Base-by-base conservation (phyloP, 1,284 basidiomycete species). In the Melampsora occidentalis region DNA sequence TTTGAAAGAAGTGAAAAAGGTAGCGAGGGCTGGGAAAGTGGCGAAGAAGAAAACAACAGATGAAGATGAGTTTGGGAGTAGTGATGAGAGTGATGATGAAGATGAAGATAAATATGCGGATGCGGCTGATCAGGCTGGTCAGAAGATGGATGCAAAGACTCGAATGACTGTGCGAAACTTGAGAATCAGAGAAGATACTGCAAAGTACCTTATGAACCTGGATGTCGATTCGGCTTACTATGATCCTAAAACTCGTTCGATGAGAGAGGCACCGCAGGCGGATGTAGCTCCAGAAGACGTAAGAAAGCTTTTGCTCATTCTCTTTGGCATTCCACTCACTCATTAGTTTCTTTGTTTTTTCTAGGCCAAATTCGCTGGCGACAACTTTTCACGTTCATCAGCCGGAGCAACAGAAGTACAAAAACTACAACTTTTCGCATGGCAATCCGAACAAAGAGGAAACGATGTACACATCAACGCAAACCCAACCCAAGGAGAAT, bases 211-310 rank as follows among this genome's bases (percentile, higher is more conserved):
- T 80, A 91, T 97, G 85, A 99, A 99, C 84, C 85, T 99, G 83
- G 94, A 98, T 83, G 91, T 92, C 4, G 90, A 93, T 0, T 95
- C 92, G 80, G 96, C 97, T 14, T 97, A 99, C 86, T 99, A 99
- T 83, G 97, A 99, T 82, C 97, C 97, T 67, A 99, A 99, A 86
- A 99, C 97, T 33, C 90, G 97, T 79, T 97, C 96, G 3, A 99
- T 99, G 97, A 91, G 97, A 83, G 96, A 99, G 82, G 95, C 96
- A 51, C 96, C 97, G 0, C 81, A 90, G 18, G 89, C 88, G 80
- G 88, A 89, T 79, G 85, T 93, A 46, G 85, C 89, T 1, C 86
- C 92, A 14, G 94, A 97, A 84, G 96, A 98, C 82, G 91, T 93
- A 81, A 78, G 57, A 53, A 16, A 35, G 1, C 1, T 14, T 5